Conservation (phyloP, 139 green algal genomes). For the Diplosphaera chodatii region DNA sequence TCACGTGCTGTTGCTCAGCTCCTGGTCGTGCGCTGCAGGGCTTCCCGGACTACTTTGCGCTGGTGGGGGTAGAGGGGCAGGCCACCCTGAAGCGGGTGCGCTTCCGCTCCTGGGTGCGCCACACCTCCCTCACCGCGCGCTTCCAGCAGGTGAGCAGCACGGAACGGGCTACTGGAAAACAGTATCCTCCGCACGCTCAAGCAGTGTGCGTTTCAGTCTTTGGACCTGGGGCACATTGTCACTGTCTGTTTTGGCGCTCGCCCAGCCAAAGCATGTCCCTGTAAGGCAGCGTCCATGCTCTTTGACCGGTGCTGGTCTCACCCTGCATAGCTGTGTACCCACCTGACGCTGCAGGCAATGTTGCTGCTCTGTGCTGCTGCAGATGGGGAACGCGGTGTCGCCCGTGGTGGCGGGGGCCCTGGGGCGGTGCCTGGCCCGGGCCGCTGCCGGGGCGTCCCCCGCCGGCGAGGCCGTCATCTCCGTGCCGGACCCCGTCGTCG, state of each 20-base stretch:
- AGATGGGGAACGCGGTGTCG: constrained; percentile 76
- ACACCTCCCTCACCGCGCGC: constrained; percentile 13
- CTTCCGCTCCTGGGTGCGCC: constrained; percentile 10
- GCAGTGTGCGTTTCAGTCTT: too few relatives aligned
- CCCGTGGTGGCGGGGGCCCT: constrained; percentile 54
- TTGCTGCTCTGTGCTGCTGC: constrained; percentile 2
- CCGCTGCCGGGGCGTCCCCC: constrained; percentile 25
- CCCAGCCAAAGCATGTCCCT: too few relatives aligned
- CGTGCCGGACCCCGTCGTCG: constrained; percentile 25
- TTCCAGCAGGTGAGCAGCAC: not conserved
- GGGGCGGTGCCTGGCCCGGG: constrained; percentile 53
- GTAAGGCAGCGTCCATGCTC: too few relatives aligned
- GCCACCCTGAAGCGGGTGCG: not conserved
- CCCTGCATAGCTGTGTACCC: too few relatives aligned
- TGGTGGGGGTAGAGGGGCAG: constrained; percentile 33
- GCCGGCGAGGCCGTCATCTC: constrained; percentile 22
- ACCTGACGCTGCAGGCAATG: too few relatives aligned
- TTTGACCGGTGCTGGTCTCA: too few relatives aligned
- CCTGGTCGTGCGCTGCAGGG: constrained; percentile 38
- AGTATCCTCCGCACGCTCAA: too few relatives aligned
- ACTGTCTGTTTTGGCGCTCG: too few relatives aligned
- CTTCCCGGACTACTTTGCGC: constrained; percentile 66
- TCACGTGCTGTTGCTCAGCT: too few relatives aligned
- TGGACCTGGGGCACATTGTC: too few relatives aligned
- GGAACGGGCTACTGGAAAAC: too few relatives aligned